These are phyloP conservation scores for Ambispora gerdemannii DNA, from an alignment of 192 early-diverging fungal species.

Conservation along the genomic window DNA sequence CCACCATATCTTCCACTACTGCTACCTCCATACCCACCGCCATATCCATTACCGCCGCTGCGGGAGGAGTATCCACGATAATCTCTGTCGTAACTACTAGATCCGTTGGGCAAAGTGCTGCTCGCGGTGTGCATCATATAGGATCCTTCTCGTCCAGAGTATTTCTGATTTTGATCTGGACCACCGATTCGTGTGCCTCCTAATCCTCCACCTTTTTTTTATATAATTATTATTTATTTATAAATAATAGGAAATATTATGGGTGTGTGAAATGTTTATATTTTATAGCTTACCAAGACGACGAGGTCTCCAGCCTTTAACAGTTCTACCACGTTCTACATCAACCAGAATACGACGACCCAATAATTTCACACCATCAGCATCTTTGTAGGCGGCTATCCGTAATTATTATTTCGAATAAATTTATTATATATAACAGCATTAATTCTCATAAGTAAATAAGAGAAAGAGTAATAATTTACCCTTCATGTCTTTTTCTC, in stretches of 20 bases:
- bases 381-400: constrained; percentile 73
- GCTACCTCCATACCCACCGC: constrained; percentile 33
- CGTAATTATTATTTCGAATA: too few species aligned
- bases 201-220: constrained; percentile 61
- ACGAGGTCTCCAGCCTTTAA: constrained; percentile 91
- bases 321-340: constrained; percentile 94
- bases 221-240: not conserved
- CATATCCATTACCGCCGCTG: constrained; percentile 32
- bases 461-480: too few species aligned
- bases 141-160: constrained; percentile 48
- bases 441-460: too few species aligned
- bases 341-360: constrained; percentile 87
- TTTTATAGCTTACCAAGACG: constrained; percentile 52
- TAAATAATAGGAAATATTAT: not conserved
- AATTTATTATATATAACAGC: too few species aligned
- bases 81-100: constrained; percentile 35
- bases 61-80: constrained; percentile 38
- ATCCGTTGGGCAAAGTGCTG: not conserved
- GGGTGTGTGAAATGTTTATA: not conserved
- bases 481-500: constrained; percentile 57
- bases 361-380: constrained; percentile 83
- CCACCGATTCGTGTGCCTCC: constrained; percentile 68
- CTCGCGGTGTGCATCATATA: constrained; percentile 20
- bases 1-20: constrained; percentile 38
- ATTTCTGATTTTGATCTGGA: constrained; percentile 47